Evolutionary conservation across 23 red algal genomes (phyloP).

Genomic region (Rhodosorus marinus): DNA sequence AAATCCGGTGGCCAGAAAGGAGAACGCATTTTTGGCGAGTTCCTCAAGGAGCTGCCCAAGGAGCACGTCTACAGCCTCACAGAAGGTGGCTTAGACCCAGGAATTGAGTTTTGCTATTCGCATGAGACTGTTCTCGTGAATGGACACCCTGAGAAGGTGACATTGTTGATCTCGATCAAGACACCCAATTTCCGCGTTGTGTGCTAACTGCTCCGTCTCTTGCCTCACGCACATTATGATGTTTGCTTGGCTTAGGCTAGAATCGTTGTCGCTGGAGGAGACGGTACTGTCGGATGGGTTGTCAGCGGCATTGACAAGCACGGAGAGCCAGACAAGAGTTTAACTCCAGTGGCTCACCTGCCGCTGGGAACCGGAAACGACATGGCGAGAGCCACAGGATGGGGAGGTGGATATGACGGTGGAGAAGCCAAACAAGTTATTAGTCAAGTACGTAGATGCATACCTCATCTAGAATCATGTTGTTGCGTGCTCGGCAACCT

Average conservation of each 20-base stretch:
- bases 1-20: neutral
- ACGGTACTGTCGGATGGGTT: neutral
- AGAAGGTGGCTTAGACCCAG: too few species aligned
- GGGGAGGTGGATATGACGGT: constrained; percentile 1
- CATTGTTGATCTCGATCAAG: neutral
- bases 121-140: neutral
- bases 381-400: neutral
- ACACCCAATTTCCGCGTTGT: neutral
- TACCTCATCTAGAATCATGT: too few species aligned
- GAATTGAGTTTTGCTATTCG: neutral
- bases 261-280: neutral
- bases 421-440: neutral
- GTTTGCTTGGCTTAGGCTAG: neutral
- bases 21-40: neutral
- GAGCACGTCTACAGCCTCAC: neutral
- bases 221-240: neutral
- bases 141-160: neutral
- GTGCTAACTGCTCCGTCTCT: neutral
- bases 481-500: too few species aligned
- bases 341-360: neutral
- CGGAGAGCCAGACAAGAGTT: neutral
- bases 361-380: neutral
- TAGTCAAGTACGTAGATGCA: neutral
- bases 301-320: neutral
- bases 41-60: neutral